A percentile compares a stretch with the other conserved stretches of the same genome.
These are phyloP conservation scores for Magnaporthales sp. DNA, from an alignment of 2,329 filamentous ascomycete genomes.

Conservation along the genomic window DNA sequence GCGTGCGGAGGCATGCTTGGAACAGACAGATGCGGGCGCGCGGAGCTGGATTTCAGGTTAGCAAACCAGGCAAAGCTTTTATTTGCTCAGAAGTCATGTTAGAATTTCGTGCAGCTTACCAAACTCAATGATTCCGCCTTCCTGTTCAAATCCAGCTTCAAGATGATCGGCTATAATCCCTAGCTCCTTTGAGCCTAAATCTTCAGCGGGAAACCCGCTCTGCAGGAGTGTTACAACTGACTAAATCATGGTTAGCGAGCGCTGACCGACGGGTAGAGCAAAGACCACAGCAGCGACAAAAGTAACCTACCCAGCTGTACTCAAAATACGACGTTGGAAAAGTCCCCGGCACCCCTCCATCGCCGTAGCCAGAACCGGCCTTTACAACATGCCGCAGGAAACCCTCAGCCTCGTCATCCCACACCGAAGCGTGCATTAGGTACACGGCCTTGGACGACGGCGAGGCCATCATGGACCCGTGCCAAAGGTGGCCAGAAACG, in stretches of 20 bases:
- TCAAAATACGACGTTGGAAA: background rate
- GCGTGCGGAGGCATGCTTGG: background rate
- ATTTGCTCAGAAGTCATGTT: no score
- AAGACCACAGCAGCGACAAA: background rate
- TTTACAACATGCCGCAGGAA: background rate
- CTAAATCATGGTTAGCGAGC: background rate
- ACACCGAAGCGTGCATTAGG: background rate
- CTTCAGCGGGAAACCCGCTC: background rate
- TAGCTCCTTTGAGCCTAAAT: background rate
- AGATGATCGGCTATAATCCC: background rate
- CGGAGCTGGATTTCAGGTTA: background rate
- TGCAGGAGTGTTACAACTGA: background rate
- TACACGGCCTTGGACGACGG: background rate
- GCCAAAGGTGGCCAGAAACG: background rate
- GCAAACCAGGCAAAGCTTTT: background rate
- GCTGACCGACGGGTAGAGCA: background rate
- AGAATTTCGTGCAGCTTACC: background rate
- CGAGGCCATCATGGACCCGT: background rate
- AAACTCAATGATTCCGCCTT: background rate
- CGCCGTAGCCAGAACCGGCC: background rate
- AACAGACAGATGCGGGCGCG: background rate
- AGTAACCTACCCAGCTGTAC: background rate
- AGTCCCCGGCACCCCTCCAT: background rate
- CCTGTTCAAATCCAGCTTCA: background rate
- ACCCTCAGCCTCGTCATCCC: background rate